phyloP scores from a whole-genome alignment of 2,329 filamentous ascomycete species.

The Venturia asperata region DNA sequence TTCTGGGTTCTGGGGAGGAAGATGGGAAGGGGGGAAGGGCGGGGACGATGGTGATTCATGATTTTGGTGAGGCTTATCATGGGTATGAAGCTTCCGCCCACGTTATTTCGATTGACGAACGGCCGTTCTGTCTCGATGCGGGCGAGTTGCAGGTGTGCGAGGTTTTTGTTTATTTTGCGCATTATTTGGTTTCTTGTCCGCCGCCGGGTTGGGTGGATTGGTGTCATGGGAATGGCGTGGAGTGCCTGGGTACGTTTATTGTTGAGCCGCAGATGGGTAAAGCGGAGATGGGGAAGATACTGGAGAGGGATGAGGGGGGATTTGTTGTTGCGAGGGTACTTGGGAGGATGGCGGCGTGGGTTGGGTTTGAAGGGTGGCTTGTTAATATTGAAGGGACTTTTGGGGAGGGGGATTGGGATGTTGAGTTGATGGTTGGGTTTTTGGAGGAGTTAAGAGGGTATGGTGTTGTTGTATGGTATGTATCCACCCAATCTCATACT shows the following conservation, averaged over 20 bases:
- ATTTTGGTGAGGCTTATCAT: not conserved
- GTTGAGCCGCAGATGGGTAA: slow-evolving; percentile 30
- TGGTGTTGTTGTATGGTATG: slow-evolving; percentile 26
- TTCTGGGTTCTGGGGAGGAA: not conserved
- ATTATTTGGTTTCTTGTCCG: slow-evolving; percentile 40
- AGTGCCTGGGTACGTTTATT: slow-evolving; percentile 38
- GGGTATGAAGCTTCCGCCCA: not conserved
- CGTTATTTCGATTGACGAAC: not conserved
- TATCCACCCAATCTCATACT: slow-evolving; percentile 20
- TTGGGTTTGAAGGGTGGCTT: slow-evolving; percentile 44
- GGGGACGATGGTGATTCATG: not conserved
- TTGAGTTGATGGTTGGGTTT: slow-evolving; percentile 31
- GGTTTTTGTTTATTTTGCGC: slow-evolving; percentile 43
- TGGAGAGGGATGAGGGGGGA: slow-evolving; percentile 10
- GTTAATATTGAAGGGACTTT: slow-evolving; percentile 42
- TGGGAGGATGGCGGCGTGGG: slow-evolving; percentile 33
- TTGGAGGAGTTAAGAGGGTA: slow-evolving; percentile 32
- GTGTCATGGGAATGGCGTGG: slow-evolving; percentile 42
- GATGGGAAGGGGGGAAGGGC: not conserved
- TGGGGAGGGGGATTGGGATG: slow-evolving; percentile 29
- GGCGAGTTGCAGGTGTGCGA: slow-evolving; percentile 37
- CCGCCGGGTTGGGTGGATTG: slow-evolving; percentile 41
- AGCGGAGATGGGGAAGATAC: slow-evolving; percentile 17
- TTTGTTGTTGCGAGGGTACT: slow-evolving; percentile 34
- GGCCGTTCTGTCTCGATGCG: not conserved